Conservation (phyloP, 177 flowering plant genomes). For the Vitis hybrid region DNA sequence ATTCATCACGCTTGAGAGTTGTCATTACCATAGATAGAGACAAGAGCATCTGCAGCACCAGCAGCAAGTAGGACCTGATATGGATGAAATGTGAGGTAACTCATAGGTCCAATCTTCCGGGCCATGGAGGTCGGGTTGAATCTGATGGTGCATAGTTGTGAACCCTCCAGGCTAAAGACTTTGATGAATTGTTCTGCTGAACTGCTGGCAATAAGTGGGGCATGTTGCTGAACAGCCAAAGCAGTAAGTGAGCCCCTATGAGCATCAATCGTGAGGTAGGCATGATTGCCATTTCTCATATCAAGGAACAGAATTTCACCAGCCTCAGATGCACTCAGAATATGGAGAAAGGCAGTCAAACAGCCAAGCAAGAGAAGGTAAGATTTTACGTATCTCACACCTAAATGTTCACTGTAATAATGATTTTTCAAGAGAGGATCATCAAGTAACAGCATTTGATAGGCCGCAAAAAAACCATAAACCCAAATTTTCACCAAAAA, state of each 20-base stretch:
- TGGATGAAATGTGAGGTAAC: slow-evolving; percentile 92
- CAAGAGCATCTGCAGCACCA: slow-evolving; percentile 79
- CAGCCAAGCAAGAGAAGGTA: background rate
- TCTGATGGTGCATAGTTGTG: slow-evolving; percentile 65
- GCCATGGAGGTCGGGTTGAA: slow-evolving; percentile 78
- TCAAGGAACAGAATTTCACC: slow-evolving; percentile 93
- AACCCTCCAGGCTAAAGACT: slow-evolving; percentile 80
- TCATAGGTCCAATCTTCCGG: slow-evolving; percentile 89
- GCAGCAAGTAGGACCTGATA: slow-evolving; percentile 83
- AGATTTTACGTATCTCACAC: background rate
- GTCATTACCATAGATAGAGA: slow-evolving; percentile 81
- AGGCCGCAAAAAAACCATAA: no score
- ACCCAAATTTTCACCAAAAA: background rate
- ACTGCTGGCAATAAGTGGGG: slow-evolving; percentile 92
- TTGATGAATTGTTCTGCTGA: slow-evolving; percentile 85
- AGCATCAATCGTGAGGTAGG: slow-evolving; percentile 77
- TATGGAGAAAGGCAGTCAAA: slow-evolving; percentile 36
- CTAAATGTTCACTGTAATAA: background rate
- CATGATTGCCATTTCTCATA: slow-evolving; percentile 49
- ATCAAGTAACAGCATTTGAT: no score
- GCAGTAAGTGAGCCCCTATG: slow-evolving; percentile 92
- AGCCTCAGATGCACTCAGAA: slow-evolving; percentile 90
- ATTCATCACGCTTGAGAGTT: slow-evolving; percentile 51
- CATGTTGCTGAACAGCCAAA: slow-evolving; percentile 87
- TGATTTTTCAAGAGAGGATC: background rate